A percentile compares a stretch with the other conserved stretches of the same genome.
Conservation (phyloP, 208 protist species). For the Novymonas esmeraldas region DNA sequence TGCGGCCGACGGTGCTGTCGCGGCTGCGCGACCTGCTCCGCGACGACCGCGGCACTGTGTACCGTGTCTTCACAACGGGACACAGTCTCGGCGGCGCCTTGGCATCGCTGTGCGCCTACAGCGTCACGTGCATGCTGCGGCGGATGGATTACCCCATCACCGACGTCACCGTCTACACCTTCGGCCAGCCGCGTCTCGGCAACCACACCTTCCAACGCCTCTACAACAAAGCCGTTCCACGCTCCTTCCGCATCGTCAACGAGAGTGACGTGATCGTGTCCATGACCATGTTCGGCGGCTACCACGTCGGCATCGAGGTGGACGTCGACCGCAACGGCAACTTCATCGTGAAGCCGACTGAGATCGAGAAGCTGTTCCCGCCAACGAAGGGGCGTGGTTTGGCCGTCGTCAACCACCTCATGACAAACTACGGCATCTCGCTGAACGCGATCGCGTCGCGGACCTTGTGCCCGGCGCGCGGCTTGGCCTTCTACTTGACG, state of each 20-base stretch:
- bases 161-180: conserved; percentile 90
- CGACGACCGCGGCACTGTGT: conserved; percentile 47
- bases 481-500: conserved; percentile 36
- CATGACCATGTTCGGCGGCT: conserved; percentile 68
- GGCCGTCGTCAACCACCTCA: conserved; percentile 72
- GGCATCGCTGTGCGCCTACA: conserved; percentile 89
- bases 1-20: conserved; percentile 56
- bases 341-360: conserved; percentile 90
- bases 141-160: conserved; percentile 65
- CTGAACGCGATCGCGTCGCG: conserved; percentile 65
- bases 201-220: conserved; percentile 70
- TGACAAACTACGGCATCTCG: conserved; percentile 70
- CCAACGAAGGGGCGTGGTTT: conserved; percentile 72
- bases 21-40: conserved; percentile 48
- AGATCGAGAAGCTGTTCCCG: conserved; percentile 83
- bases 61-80: conserved; percentile 84
- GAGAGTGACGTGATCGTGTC: conserved; percentile 84
- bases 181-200: conserved; percentile 85
- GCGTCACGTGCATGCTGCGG: conserved; percentile 50
- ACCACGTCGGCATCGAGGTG: conserved; percentile 88
- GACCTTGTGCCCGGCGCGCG: conserved; percentile 46
- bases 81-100: conserved; percentile 91
- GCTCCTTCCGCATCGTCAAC: conserved; percentile 89
- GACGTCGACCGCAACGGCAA: conserved; percentile 88
- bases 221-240: conserved; percentile 84